A percentile compares a stretch with the other conserved stretches of the same genome.
Conservation (phyloP, 805 yeast species). For the Sugiyamaella floridensis region DNA sequence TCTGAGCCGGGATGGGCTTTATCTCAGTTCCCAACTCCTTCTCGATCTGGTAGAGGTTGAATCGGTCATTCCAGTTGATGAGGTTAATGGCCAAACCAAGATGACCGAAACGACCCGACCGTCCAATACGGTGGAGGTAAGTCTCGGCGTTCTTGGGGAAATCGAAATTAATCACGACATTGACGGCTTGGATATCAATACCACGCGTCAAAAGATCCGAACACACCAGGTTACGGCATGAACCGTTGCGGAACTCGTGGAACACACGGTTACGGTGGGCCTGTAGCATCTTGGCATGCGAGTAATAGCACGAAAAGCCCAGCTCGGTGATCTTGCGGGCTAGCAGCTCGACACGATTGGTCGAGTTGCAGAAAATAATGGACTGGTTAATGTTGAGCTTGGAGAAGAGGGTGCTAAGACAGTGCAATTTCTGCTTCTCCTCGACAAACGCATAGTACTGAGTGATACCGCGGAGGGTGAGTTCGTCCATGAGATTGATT, state of each 20-base stretch:
- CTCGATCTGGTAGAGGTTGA: constrained; percentile 87
- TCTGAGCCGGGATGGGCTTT: constrained; percentile 91
- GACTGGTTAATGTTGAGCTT: constrained; percentile 94
- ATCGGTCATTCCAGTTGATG: constrained; percentile 95
- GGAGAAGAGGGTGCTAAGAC: constrained; percentile 89
- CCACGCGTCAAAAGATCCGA: constrained; percentile 96
- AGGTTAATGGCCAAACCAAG: constrained; percentile 95
- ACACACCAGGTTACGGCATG: constrained; percentile 94
- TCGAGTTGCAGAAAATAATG: constrained; percentile 94
- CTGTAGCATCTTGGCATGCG: constrained; percentile 97
- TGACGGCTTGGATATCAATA: constrained; percentile 98
- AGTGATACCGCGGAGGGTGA: constrained; percentile 91
- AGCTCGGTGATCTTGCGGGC: constrained; percentile 95
- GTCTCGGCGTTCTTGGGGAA: constrained; percentile 98
- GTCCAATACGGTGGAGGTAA: constrained; percentile 95
- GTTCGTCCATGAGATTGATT: constrained; percentile 95
- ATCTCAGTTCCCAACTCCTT: constrained; percentile 97
- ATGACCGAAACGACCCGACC: constrained; percentile 98
- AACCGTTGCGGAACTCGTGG: constrained; percentile 98
- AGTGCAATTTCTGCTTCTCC: constrained; percentile 91
- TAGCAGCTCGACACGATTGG: constrained; percentile 89
- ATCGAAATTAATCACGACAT: constrained; percentile 95
- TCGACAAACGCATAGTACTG: constrained; percentile 98
- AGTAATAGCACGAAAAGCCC: constrained; percentile 93
- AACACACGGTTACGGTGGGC: constrained; percentile 94